phyloP scores from a whole-genome alignment of 2,329 filamentous ascomycete genomes.

The Xylariales sp. region DNA sequence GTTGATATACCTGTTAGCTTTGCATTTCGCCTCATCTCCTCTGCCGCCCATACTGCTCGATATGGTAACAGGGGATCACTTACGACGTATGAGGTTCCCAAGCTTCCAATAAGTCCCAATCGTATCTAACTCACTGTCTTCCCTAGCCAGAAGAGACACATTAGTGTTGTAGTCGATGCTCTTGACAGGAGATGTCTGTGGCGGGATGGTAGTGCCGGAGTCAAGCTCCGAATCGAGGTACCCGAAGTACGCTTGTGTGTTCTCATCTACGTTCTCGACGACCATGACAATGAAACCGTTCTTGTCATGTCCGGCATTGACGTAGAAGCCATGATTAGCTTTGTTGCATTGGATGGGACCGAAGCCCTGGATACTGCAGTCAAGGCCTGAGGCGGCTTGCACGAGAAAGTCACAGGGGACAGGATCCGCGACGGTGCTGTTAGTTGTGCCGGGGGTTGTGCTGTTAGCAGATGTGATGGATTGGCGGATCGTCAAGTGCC shows the following conservation, averaged over 20 bases:
- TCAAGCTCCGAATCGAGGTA: constrained; percentile 41
- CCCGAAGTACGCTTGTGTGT: constrained; percentile 36
- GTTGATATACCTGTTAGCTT: constrained; percentile 8
- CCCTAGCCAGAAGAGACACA: not conserved
- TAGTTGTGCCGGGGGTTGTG: not conserved
- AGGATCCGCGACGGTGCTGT: not conserved
- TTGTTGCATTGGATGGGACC: constrained; percentile 19
- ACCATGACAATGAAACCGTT: constrained; percentile 39
- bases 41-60: not conserved
- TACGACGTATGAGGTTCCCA: constrained; percentile 14
- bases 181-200: constrained; percentile 22
- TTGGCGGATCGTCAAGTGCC: constrained; percentile 35
- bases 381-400: not conserved
- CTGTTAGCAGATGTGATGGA: not conserved
- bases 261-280: constrained; percentile 22
- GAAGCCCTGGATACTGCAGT: constrained; percentile 38
- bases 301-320: constrained; percentile 37
- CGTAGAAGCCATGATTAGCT: constrained; percentile 15
- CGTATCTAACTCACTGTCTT: not conserved
- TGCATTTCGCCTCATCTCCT: not conserved
- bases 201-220: constrained; percentile 28
- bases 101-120: constrained; percentile 32
- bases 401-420: constrained; percentile 26
- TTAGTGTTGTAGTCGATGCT: not conserved
- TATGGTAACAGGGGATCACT: not conserved